Base-by-base conservation (phyloP, 306 rosid species). In the Abrus precatorius region DNA sequence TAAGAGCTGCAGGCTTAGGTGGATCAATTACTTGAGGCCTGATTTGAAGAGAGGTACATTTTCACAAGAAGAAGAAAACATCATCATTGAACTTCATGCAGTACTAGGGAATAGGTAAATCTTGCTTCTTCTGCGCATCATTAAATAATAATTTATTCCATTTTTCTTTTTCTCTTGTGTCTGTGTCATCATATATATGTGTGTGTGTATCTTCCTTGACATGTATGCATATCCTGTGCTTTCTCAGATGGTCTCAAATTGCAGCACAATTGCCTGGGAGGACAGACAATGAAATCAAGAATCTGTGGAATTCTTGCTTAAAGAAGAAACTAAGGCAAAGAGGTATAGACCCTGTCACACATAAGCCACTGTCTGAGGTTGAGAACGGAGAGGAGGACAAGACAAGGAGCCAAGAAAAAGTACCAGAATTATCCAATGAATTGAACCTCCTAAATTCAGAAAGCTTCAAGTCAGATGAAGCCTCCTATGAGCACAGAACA, bases 221-320 rank as follows among this genome's bases (percentile, higher is more conserved):
- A 63, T 73, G 74, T 14, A 63, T 36, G 4, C 40, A 20, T 53
- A 54, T 53, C 13, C 34, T 62, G 34, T 79, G 69, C 41, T 75
- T 56, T 20, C 5, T 72, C 82, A 92, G 98, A 83, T 92, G 97
- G 98, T 94, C 98, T 13, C 95, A 92, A 74, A 94, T 92, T 82
- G 98, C 97, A 0, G 93, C 97, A 59, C 86, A 84, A 75, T 83
- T 94, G 72, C 97, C 97, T 0, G 97, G 97, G 50, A 94, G 98
- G 74, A 94, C 98, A 0, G 97, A 94, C 84, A 94, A 94, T 69
- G 98, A 94, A 83, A 94, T 94, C 41, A 94, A 94, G 88, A 94
- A 94, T 80, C 86, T 92, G 38, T 92, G 98, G 98, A 94, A 94
- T 54, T 92, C 98, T 45, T 89, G 89, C 85, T 81, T 94, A 11